Conservation (phyloP, 2,329 filamentous ascomycete species). For the Exserohilum turcica region DNA sequence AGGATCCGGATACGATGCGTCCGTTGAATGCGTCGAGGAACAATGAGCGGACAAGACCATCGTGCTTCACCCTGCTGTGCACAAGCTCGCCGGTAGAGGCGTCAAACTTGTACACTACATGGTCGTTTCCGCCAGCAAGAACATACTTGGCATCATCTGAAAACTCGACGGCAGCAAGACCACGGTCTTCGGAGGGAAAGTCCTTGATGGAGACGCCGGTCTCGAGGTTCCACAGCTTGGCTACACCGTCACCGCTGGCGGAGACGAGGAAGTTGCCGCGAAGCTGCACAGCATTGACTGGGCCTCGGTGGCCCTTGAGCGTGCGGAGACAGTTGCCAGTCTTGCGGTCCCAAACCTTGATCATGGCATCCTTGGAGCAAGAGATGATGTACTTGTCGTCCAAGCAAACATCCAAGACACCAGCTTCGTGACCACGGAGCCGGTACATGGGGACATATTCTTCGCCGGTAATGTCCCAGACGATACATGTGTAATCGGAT, state of each 20-base stretch:
- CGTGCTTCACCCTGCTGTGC: constrained; percentile 79
- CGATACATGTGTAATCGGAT: constrained; percentile 87
- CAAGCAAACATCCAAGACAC: constrained; percentile 92
- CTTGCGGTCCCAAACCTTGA: constrained; percentile 90
- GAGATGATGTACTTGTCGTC: constrained; percentile 92
- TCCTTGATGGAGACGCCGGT: constrained; percentile 88
- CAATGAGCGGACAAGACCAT: constrained; percentile 83
- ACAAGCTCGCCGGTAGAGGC: constrained; percentile 86
- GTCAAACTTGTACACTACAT: constrained; percentile 95
- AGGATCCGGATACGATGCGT: constrained; percentile 87
- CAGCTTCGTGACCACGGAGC: constrained; percentile 78
- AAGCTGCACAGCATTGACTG: constrained; percentile 95
- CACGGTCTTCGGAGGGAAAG: constrained; percentile 87
- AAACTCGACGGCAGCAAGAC: constrained; percentile 94
- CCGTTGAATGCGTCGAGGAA: constrained; percentile 88
- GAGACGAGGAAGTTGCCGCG: constrained; percentile 91
- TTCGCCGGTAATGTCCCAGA: constrained; percentile 85
- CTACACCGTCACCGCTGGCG: constrained; percentile 89
- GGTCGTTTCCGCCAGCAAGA: constrained; percentile 92
- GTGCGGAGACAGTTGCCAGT: constrained; percentile 78
- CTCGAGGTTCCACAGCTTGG: constrained; percentile 94
- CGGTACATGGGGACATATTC: constrained; percentile 69
- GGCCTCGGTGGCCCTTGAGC: constrained; percentile 83
- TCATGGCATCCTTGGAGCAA: constrained; percentile 92
- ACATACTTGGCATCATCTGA: constrained; percentile 93